Conservation (phyloP, 2,329 filamentous ascomycete species). For the Lasiodiplodia sp. region DNA sequence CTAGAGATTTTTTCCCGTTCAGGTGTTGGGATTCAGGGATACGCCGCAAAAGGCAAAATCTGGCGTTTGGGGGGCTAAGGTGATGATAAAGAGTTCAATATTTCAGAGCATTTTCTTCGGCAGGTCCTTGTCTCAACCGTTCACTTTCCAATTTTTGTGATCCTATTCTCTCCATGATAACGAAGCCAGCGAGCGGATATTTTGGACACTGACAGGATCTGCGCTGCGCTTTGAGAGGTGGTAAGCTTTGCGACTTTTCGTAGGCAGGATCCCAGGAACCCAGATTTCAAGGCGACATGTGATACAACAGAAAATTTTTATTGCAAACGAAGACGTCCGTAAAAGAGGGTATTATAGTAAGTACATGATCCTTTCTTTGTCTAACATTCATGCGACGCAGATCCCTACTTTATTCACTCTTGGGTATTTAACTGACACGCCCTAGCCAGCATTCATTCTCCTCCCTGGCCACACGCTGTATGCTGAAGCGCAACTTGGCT, state of each 20-base stretch:
- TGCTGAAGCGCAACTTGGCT: not conserved
- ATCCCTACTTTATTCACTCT: not conserved
- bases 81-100: slow-evolving; percentile 21
- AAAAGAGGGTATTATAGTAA: not conserved
- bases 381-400: not conserved
- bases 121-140: not conserved
- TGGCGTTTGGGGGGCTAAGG: slow-evolving; percentile 7
- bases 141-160: too few relatives aligned
- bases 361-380: not conserved
- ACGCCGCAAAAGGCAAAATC: slow-evolving; percentile 12
- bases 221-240: not conserved
- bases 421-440: not conserved
- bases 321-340: not conserved
- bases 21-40: not conserved
- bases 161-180: not conserved
- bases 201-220: not conserved
- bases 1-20: not conserved
- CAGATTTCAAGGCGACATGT: too few relatives aligned
- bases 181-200: not conserved
- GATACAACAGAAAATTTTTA: not conserved
- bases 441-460: not conserved
- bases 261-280: too few relatives aligned
- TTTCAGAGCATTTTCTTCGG: not conserved
- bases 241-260: not conserved
- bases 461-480: not conserved